Evolutionary conservation across 768 basidiomycete genomes (phyloP), one percentile per base, ranked within the genome.

Genomic region (Lactarius vividus): DNA sequence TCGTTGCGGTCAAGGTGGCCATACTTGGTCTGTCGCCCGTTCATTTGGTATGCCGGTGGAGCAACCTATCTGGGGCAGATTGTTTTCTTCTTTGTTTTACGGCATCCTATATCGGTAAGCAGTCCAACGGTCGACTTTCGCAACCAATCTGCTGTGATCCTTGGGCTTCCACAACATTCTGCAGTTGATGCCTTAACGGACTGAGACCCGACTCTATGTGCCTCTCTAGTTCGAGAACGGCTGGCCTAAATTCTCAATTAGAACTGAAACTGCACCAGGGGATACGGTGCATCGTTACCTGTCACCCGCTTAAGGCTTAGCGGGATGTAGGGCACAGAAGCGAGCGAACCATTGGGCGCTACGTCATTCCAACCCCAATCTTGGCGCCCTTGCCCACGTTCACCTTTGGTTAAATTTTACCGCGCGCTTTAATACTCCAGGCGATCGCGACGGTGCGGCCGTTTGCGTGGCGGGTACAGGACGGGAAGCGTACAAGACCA

Each of bases 231-330:
- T 37, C 55, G 20, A 13, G n/a, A 28, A 20, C 35, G 16, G 2
- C n/a, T 3, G n/a, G 33, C 15, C 37, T 29, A 33, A 15, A 23
- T 40, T 40, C 44, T 59, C 57, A 53, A 40, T 59, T 40, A 18
- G 33, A 56, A 29, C n/a, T 26, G 23, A 39, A 53, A 60, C n/a
- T 37, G 54, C 55, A 29, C 4, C 35, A 44, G 23, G 28, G 6
- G n/a, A 4, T 1, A 15, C 29, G n/a, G 33, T 42, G 23, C 59
- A 33, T 13, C 59, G 9, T 61, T 56, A 54, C 28, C 60, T 33
- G 23, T 61, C 55, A 18, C 16, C 64, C 65, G 44, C 55, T 55
- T 60, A 39, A 5, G 35, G 64, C 59, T 46, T 56, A 29, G 35
- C 56, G 54, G 49, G 39, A 23, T 18, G 46, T 37, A 49, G 23